These are phyloP conservation scores for Eutypella sp. DNA, from an alignment of 2,329 filamentous ascomycete species.

Conservation along the genomic window DNA sequence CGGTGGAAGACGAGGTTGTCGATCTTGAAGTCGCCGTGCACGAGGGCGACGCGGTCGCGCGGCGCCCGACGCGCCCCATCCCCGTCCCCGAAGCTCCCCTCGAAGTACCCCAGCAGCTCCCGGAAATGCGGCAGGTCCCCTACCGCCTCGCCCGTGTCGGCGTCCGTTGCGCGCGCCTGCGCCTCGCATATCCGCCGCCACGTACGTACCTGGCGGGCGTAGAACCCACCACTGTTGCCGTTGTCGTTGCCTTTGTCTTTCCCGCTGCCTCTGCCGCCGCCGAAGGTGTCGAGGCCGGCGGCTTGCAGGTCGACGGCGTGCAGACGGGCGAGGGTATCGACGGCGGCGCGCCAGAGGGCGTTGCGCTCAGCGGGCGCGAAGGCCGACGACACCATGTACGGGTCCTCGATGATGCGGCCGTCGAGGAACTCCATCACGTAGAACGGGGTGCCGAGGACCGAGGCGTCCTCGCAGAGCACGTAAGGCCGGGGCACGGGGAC, in stretches of 20 bases:
- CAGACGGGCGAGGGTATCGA: constrained; percentile 77
- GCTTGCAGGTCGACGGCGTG: constrained; percentile 66
- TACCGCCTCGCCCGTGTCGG: constrained; percentile 70
- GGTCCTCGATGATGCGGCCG: constrained; percentile 89
- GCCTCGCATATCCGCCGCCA: constrained; percentile 73
- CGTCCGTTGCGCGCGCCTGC: constrained; percentile 71
- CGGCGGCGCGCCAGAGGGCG: constrained; percentile 80
- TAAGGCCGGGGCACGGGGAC: constrained; percentile 83
- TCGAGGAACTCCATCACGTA: constrained; percentile 97
- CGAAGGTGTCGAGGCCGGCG: constrained; percentile 69
- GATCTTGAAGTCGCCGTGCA: constrained; percentile 97
- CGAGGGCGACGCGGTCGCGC: constrained; percentile 76
- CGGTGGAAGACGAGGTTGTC: constrained; percentile 88
- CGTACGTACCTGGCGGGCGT: constrained; percentile 78
- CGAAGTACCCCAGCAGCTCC: constrained; percentile 76
- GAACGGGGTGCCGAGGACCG: constrained; percentile 82
- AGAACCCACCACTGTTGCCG: constrained; percentile 65
- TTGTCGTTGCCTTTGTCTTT: not conserved
- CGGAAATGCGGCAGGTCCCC: constrained; percentile 80
- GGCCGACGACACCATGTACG: constrained; percentile 57
- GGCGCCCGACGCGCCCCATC: constrained; percentile 59
- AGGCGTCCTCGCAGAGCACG: constrained; percentile 78
- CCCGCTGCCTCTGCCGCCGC: constrained; percentile 55
- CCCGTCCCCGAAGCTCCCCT: constrained; percentile 49
- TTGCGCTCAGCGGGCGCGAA: constrained; percentile 58